Conservation (phyloP, 371 early-diverging fungal species). For the Dichotomocladium elegans region DNA sequence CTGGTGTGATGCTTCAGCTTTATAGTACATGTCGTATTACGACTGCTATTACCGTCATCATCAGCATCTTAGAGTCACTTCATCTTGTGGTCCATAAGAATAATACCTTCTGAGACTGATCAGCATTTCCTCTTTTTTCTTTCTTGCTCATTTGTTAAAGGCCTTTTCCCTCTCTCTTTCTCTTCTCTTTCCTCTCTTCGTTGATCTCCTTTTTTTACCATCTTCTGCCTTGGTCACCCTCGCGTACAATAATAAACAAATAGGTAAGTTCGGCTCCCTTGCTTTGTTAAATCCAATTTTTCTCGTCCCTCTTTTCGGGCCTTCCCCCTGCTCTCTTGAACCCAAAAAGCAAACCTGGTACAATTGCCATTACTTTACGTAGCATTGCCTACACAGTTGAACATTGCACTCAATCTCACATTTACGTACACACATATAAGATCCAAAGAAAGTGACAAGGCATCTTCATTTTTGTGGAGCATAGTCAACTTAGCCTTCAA, state of each 20-base stretch:
- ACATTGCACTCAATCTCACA: not conserved
- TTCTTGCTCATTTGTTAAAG: not conserved
- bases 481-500: too few relatives aligned
- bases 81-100: not conserved
- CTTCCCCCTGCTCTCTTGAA: too few relatives aligned
- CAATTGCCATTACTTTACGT: too few relatives aligned
- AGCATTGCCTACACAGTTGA: not conserved
- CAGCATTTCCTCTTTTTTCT: not conserved
- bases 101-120: too few relatives aligned
- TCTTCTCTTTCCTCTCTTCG: not conserved
- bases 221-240: not conserved
- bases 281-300: not conserved
- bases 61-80: not conserved
- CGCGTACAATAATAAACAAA: slow-evolving; percentile 4
- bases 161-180: not conserved
- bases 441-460: not conserved
- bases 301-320: not conserved
- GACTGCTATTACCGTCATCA: not conserved
- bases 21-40: not conserved
- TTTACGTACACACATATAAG: not conserved
- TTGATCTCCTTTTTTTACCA: not conserved
- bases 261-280: slow-evolving; percentile 2
- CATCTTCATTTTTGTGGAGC: not conserved
- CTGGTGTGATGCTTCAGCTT: not conserved
- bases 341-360: too few relatives aligned